A percentile compares a stretch with the other conserved stretches of the same genome.
These are phyloP conservation scores for Ophiosphaerella narmari DNA, from an alignment of 2,329 filamentous ascomycete genomes.

Conservation along the genomic window DNA sequence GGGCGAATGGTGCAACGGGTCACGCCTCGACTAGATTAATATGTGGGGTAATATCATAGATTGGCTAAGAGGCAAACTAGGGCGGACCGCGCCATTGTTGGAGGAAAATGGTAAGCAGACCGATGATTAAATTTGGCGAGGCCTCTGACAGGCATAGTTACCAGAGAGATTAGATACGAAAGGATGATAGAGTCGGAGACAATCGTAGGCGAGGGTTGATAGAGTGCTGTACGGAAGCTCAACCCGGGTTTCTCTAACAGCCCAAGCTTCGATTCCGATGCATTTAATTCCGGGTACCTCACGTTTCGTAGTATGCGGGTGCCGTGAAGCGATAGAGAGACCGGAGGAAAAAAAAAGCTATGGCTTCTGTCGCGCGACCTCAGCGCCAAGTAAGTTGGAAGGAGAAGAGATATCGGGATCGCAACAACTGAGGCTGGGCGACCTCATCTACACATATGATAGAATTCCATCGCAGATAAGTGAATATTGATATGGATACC, in stretches of 20 bases:
- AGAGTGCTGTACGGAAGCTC: background rate
- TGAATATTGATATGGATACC: no score
- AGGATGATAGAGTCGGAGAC: background rate
- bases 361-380: background rate
- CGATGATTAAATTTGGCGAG: background rate
- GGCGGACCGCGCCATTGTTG: conserved; percentile 12
- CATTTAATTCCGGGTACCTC: background rate
- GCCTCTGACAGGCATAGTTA: background rate
- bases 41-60: conserved; percentile 36
- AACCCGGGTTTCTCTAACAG: background rate
- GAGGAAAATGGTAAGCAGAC: conserved; percentile 13
- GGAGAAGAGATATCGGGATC: no score
- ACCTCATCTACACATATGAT: no score
- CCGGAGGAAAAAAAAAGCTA: background rate
- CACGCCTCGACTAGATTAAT: conserved; percentile 38
- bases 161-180: background rate
- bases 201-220: background rate
- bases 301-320: background rate
- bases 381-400: background rate
- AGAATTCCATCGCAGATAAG: no score
- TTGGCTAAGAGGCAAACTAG: conserved; percentile 18
- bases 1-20: conserved; percentile 19
- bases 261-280: background rate
- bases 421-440: no score
- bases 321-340: background rate